Conservation (phyloP, 352 stramenopile genomes). For the Pythium brachiatum region DNA sequence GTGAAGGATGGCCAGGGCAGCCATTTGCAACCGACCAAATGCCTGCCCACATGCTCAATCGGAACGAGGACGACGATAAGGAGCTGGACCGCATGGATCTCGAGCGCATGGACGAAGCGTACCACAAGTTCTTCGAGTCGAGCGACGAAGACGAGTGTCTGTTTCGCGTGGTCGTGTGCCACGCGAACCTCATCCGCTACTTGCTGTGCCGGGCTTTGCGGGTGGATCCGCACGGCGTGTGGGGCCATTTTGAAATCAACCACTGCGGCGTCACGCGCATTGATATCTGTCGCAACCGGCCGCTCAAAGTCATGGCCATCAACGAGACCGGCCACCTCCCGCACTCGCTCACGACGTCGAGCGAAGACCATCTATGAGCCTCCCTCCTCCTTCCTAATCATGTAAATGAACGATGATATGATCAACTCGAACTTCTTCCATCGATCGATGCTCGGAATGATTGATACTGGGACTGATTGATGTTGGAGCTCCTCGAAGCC, state of each 20-base stretch:
- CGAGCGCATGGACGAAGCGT: conserved; percentile 64
- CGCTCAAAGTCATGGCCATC: conserved; percentile 69
- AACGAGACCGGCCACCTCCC: conserved; percentile 82
- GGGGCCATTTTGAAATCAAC: conserved; percentile 86
- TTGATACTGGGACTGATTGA: not conserved
- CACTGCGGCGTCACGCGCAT: conserved; percentile 80
- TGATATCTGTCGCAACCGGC: conserved; percentile 61
- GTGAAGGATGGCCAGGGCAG: conserved; percentile 73
- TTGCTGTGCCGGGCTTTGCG: conserved; percentile 76
- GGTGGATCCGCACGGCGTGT: conserved; percentile 51
- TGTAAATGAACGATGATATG: not conserved
- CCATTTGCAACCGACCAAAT: conserved; percentile 49
- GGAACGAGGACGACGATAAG: conserved; percentile 11
- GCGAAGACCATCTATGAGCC: conserved; percentile 70
- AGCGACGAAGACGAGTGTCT: conserved; percentile 46
- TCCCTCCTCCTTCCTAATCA: not conserved
- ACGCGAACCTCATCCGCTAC: conserved; percentile 83
- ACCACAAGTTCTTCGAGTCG: conserved; percentile 44
- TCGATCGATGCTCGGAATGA: not conserved
- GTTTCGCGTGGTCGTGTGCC: conserved; percentile 75
- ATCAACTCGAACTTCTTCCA: not conserved
- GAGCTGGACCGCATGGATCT: conserved; percentile 45
- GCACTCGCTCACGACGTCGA: conserved; percentile 77
- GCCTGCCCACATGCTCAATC: conserved; percentile 17
- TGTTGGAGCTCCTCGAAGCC: not conserved